Percentiles rank a stretch among this genome's conserved stretches.
Conservation (phyloP, 768 basidiomycete species). For the Xerocomus spinulosus region DNA sequence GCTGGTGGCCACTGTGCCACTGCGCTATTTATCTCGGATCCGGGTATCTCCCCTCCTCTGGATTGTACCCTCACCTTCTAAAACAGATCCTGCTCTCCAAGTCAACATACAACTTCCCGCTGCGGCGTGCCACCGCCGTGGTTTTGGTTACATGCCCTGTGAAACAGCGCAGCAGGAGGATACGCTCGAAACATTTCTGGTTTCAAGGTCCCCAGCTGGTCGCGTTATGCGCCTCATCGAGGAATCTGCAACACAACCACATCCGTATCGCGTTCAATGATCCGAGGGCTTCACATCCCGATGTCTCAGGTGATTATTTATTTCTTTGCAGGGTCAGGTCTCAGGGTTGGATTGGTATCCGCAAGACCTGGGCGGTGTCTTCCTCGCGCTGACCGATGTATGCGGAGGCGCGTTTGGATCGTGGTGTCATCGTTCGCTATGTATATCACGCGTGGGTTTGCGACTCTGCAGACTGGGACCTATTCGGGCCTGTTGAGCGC, state of each 20-base stretch:
- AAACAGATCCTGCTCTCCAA: slow-evolving; percentile 4
- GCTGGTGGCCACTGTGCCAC: not conserved
- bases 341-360: not conserved
- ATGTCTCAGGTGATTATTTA: slow-evolving; percentile 8
- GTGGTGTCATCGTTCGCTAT: no score
- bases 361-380: not conserved
- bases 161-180: not conserved
- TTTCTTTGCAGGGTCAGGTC: not conserved
- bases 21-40: slow-evolving; percentile 9
- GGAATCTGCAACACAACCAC: slow-evolving; percentile 6
- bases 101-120: not conserved
- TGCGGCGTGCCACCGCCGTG: not conserved
- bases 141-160: slow-evolving; percentile 1
- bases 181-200: not conserved
- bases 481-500: no score
- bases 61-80: slow-evolving; percentile 4
- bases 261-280: slow-evolving; percentile 6
- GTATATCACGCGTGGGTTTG: no score
- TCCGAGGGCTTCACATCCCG: slow-evolving; percentile 17
- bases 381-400: not conserved
- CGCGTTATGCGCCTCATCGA: not conserved
- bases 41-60: slow-evolving; percentile 5
- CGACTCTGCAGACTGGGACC: not conserved
- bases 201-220: not conserved
- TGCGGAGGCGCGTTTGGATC: not conserved